Percentiles rank a stretch among this genome's conserved stretches.
These are phyloP conservation scores for Saussurea involucrata DNA, from an alignment of 129 eudicot species.

Conservation along the genomic window DNA sequence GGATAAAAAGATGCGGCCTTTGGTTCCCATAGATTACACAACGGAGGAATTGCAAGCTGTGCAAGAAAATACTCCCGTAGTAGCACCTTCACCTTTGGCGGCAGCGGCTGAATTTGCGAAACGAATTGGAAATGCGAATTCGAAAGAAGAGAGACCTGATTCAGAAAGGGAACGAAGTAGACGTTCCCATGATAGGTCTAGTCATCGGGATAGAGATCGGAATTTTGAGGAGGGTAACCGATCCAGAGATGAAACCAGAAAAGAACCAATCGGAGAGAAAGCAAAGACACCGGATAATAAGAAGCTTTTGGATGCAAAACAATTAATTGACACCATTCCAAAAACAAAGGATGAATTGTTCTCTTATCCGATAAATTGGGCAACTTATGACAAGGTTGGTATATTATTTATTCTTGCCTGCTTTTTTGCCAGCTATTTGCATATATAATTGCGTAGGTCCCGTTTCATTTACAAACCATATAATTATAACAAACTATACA, in stretches of 20 bases:
- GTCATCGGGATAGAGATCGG: slow-evolving; percentile 64
- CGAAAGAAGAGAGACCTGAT: slow-evolving; percentile 71
- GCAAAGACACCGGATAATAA: slow-evolving; percentile 58
- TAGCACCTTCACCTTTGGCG: slow-evolving; percentile 55
- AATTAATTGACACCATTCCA: slow-evolving; percentile 88
- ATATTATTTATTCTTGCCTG: neutral
- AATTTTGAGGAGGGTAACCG: slow-evolving; percentile 39
- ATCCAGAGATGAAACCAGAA: slow-evolving; percentile 52
- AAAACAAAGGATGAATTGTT: slow-evolving; percentile 94
- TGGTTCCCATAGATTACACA: slow-evolving; percentile 94
- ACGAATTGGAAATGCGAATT: slow-evolving; percentile 47
- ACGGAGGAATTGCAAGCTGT: slow-evolving; percentile 80
- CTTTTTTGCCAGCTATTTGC: neutral
- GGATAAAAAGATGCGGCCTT: slow-evolving; percentile 97
- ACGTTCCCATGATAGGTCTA: slow-evolving; percentile 57
- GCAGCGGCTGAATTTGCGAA: slow-evolving; percentile 77
- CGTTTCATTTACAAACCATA: too few relatives aligned
- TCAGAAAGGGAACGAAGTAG: slow-evolving; percentile 62
- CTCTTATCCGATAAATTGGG: slow-evolving; percentile 86
- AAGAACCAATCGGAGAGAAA: slow-evolving; percentile 45
- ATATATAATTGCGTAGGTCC: neutral
- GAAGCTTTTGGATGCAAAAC: slow-evolving; percentile 89
- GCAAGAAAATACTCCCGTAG: slow-evolving; percentile 47
- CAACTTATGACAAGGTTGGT: slow-evolving; percentile 70
- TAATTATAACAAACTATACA: too few relatives aligned